Evolutionary conservation across 1,284 basidiomycete species (phyloP).

Genomic region (Volvariella surrecta): DNA sequence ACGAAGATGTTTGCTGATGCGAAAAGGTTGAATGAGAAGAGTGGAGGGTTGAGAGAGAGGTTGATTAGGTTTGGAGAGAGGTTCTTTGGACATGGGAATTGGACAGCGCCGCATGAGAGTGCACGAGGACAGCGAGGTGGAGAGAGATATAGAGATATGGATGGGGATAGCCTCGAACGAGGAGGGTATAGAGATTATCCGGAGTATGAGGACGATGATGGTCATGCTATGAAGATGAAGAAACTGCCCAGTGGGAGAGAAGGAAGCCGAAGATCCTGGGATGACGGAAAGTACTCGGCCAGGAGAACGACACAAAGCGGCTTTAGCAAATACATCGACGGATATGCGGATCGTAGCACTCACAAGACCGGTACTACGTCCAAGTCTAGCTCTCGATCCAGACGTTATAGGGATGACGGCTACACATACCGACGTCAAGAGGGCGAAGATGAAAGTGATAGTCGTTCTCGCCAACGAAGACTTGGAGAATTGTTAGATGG

Average conservation of each 20-base stretch:
- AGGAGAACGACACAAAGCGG: no score
- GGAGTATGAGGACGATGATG: background rate
- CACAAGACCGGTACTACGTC: slow-evolving; percentile 41
- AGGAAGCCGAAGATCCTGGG: background rate
- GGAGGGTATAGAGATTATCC: background rate
- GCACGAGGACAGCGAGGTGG: slow-evolving; percentile 23
- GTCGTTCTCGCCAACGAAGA: slow-evolving; percentile 6
- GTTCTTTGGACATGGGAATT: slow-evolving; percentile 41
- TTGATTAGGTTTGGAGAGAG: no score
- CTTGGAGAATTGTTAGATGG: slow-evolving; percentile 9
- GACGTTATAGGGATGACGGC: background rate
- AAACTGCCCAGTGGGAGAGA: background rate
- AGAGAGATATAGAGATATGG: slow-evolving; percentile 5
- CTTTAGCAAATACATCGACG: slow-evolving; percentile 20
- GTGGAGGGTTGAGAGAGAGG: slow-evolving; percentile 41
- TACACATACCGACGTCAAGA: background rate
- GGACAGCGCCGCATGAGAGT: slow-evolving; percentile 21
- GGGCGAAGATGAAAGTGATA: slow-evolving; percentile 3
- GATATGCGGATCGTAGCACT: slow-evolving; percentile 42
- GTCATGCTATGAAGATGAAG: background rate
- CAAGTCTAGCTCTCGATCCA: slow-evolving; percentile 15
- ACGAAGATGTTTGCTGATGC: slow-evolving; percentile 58
- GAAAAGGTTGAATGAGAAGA: slow-evolving; percentile 40
- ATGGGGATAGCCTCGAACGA: slow-evolving; percentile 22
- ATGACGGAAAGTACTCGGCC: background rate